Evolutionary conservation across 257 asterid species (phyloP), one percentile per base, ranked within the genome.

Genomic region (Ajuga chamaepitys): DNA sequence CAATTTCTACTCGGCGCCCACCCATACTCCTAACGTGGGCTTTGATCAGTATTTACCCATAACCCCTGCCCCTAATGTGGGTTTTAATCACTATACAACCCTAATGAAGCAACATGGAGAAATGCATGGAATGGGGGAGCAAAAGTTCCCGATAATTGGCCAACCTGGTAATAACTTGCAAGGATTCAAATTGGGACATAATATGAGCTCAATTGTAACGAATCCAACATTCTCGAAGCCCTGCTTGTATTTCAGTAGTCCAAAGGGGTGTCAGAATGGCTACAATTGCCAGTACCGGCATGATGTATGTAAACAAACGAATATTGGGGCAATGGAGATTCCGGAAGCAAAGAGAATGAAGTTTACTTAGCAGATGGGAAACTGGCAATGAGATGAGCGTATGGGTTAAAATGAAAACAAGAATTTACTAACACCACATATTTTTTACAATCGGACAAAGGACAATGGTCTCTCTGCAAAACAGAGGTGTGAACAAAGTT

Each of bases 251-350:
- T 74, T 69, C 64, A 34, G 40, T 34, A 66, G 51, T 28, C 5
- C 71, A 1, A 66, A 2, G 14, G 86, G 85, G 18, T 81, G 85
- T 66, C 75, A 62, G 3, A 62, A 78, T 3, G 86, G 89, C 28
- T 14, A 56, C 56, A 55, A 44, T 25, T 80, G 84, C 64, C 64
- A 14, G 6, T 78, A 37, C 76, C 51, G 3, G 57, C 89, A 81
- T 32, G 78, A 62, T 5, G 46, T 35, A 40, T 41, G 70, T 21
- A 21, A 57, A 14, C 70, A 24, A 65, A 74, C 70, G 60, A 18
- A 37, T 46, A 52, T 37, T 61, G 63, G 61, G 22, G 50, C 34
- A 13, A 24, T 9, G 62, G 82, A 63, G 25, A 72, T 40, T 53
- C 77, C 66, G 11, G 53, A 41, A 7, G 40, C 67, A 42, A 77